Evolutionary conservation across 148 eudicot genomes (phyloP).

Genomic region (Rhododendron ovatum): DNA sequence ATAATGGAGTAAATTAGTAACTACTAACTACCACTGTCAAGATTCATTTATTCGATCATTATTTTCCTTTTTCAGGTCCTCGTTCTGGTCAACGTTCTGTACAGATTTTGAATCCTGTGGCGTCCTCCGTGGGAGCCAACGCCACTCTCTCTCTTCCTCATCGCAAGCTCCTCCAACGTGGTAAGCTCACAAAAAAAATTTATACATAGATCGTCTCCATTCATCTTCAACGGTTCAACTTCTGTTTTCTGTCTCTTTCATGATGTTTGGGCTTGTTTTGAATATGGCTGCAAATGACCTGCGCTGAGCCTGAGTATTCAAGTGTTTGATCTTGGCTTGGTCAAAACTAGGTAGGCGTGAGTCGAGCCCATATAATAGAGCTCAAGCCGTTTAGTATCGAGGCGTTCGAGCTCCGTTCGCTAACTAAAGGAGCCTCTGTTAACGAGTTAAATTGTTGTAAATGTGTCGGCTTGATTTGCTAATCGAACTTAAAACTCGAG

Average conservation of each 20-base stretch:
- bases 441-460: not conserved
- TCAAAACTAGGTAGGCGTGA: not conserved
- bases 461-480: not conserved
- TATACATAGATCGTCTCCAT: not conserved
- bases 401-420: not conserved
- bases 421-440: not conserved
- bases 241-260: no score
- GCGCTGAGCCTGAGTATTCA: not conserved
- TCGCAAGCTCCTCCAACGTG: constrained; percentile 42
- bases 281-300: not conserved
- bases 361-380: not conserved
- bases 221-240: no score
- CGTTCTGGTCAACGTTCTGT: not conserved
- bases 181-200: constrained; percentile 20
- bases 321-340: not conserved
- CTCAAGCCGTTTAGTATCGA: no score
- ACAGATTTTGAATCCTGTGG: not conserved
- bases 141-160: constrained; percentile 22
- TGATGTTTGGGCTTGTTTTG: not conserved
- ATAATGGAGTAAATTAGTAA: not conserved
- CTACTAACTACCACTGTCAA: not conserved
- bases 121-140: constrained; percentile 1
- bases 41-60: not conserved
- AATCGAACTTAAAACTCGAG: not conserved
- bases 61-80: not conserved